Base-by-base conservation (phyloP, 176 grass and related monocot species). In the Ananas comosus region DNA sequence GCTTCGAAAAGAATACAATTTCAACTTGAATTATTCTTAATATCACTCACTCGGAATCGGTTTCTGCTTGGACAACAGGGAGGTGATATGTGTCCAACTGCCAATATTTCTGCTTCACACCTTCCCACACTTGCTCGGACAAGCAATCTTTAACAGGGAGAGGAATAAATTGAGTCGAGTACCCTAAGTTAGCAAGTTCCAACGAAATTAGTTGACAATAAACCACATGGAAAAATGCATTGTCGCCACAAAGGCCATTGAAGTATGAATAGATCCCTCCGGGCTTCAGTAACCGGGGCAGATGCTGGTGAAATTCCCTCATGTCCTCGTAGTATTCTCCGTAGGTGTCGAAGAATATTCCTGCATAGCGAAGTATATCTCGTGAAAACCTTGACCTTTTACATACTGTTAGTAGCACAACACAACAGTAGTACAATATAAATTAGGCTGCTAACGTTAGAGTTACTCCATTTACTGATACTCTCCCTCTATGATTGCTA, bases 321-420 rank as follows among this genome's bases (percentile, higher is more conserved):
- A 93, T 81, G 75, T 93, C 87, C 72, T 99, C 89, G 12, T 93
- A 91, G 79, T 91, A 99, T 86, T 93, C 89, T 14, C 89, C 94
- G 1, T 99, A 93, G 0, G 89, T 99, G 51, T 93, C 89, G 0
- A 99, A 99, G 51, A 88, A 93, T 82, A 93, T 86, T 58, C 89
- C 89, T 99, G 86, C 9, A 11, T 1, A 53, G 0, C 18, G 10
- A 48, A 75, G 48, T 61, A 56, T 23, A 69, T 6, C 8, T 1
- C 7, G 12, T 78, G 23, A 88, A 9, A 72, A 42, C 7, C 33
- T 42, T 42, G 3, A 42, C 33, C 33, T 42, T 42, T 42, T 42
- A 6, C 33, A 7, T 42, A 42, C 33, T 42, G 0, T 42, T 42
- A 42, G 33, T 42, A 42, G 6, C 5, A 6, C 4, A 42, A 42